Conservation (phyloP, 2,329 filamentous ascomycete genomes). For the Fusarium austroafricanum region DNA sequence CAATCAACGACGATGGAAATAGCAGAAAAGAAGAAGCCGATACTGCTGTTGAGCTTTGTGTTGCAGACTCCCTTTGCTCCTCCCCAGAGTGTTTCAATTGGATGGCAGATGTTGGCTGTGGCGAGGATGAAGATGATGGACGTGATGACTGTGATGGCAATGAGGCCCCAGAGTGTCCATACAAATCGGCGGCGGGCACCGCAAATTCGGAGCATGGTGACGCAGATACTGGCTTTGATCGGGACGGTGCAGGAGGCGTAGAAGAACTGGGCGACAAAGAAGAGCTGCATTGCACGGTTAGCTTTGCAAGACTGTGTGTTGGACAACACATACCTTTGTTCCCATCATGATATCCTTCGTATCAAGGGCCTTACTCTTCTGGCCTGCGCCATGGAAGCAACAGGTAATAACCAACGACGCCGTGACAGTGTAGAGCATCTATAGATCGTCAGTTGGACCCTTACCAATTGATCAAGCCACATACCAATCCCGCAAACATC, state of each 20-base stretch:
- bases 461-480: neutral
- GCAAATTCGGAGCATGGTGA: constrained; percentile 46
- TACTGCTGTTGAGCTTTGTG: constrained; percentile 25
- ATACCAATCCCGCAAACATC: constrained; percentile 36
- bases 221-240: constrained; percentile 46
- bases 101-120: constrained; percentile 42
- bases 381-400: constrained; percentile 35
- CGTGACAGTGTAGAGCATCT: constrained; percentile 35
- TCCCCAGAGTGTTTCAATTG: constrained; percentile 43
- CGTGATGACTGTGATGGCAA: constrained; percentile 18
- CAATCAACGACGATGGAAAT: constrained; percentile 45
- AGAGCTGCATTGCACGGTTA: constrained; percentile 22
- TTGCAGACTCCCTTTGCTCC: constrained; percentile 35
- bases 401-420: constrained; percentile 32
- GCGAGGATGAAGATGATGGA: constrained; percentile 39
- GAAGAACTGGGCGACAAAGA: constrained; percentile 40
- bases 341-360: constrained; percentile 19
- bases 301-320: neutral
- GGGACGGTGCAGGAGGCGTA: constrained; percentile 38
- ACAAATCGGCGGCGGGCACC: constrained; percentile 28
- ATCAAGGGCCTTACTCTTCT: neutral
- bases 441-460: neutral
- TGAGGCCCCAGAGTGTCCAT: constrained; percentile 29
- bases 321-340: constrained; percentile 17
- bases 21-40: constrained; percentile 45